These are phyloP conservation scores for Solanum hybrid DNA, from an alignment of 305 asterid genomes.

Conservation along the genomic window DNA sequence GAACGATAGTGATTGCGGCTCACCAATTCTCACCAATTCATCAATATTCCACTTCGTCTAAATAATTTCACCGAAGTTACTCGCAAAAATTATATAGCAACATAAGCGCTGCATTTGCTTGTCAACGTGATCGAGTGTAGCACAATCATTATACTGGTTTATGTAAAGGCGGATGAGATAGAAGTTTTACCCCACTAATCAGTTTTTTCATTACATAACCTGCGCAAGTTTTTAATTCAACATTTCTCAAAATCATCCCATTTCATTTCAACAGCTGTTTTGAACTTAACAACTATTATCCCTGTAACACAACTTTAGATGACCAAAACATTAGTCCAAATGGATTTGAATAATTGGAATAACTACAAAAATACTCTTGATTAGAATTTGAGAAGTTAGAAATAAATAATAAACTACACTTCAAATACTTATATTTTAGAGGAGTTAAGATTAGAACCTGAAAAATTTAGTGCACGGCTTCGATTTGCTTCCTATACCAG, in stretches of 20 bases:
- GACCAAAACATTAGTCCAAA: slow-evolving; percentile 43
- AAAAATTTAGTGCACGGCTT: slow-evolving; percentile 68
- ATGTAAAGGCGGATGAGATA: not conserved
- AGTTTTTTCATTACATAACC: slow-evolving; percentile 1
- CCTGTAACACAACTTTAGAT: slow-evolving; percentile 57
- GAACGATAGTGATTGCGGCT: not conserved
- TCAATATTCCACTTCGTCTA: not conserved
- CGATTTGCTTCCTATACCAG: slow-evolving; percentile 64
- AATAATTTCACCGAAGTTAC: not conserved
- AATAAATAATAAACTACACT: slow-evolving; percentile 18
- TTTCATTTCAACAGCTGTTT: slow-evolving; percentile 25
- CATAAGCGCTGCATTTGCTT: not conserved
- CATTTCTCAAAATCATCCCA: slow-evolving; percentile 6
- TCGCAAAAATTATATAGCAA: not conserved
- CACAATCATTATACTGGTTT: not conserved
- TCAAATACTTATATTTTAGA: slow-evolving; percentile 18
- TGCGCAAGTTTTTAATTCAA: slow-evolving; percentile 15
- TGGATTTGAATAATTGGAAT: slow-evolving; percentile 9
- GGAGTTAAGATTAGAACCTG: slow-evolving; percentile 57
- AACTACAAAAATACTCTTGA: slow-evolving; percentile 2
- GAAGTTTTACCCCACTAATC: not conserved
- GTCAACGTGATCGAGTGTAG: not conserved
- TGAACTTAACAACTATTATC: slow-evolving; percentile 25
- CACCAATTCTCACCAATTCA: not conserved
- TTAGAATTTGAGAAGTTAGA: slow-evolving; percentile 17